phyloP scores from a whole-genome alignment of 2,329 filamentous ascomycete species.

The Penicillium expansum region DNA sequence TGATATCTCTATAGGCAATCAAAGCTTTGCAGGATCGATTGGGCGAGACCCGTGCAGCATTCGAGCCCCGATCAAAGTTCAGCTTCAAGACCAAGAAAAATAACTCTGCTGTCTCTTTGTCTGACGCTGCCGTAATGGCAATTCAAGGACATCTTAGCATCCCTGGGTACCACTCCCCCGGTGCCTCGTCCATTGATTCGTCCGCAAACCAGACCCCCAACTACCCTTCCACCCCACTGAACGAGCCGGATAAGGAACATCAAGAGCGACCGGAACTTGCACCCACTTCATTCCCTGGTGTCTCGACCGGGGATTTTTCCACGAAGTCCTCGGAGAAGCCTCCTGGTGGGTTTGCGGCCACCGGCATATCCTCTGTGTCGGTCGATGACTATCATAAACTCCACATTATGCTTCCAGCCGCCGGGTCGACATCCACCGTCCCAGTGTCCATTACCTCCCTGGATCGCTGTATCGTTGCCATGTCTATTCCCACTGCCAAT shows the following conservation, averaged over 20 bases:
- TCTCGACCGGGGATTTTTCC: constrained; percentile 19
- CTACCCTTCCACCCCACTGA: constrained; percentile 37
- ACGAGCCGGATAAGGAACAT: constrained; percentile 35
- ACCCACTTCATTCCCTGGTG: constrained; percentile 35
- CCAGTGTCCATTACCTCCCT: constrained; percentile 72
- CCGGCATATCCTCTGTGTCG: constrained; percentile 53
- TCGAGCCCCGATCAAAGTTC: constrained; percentile 76
- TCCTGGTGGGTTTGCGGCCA: constrained; percentile 57
- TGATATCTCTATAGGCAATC: constrained; percentile 59
- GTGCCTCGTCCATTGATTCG: constrained; percentile 43
- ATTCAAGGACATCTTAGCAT: constrained; percentile 47
- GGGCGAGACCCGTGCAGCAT: constrained; percentile 63
- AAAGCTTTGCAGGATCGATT: constrained; percentile 78
- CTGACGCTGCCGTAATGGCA: constrained; percentile 56
- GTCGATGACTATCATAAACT: constrained; percentile 66
- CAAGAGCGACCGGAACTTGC: constrained; percentile 36
- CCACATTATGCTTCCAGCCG: constrained; percentile 73
- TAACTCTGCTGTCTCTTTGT: constrained; percentile 53
- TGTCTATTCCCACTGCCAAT: constrained; percentile 62
- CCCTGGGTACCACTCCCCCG: constrained; percentile 43
- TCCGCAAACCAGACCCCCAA: constrained; percentile 37
- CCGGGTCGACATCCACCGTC: constrained; percentile 67
- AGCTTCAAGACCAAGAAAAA: constrained; percentile 69
- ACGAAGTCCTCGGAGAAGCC: constrained; percentile 24
- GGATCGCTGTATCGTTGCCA: constrained; percentile 70